Conservation (phyloP, 768 basidiomycete genomes). For the Favolaschia claudopus region DNA sequence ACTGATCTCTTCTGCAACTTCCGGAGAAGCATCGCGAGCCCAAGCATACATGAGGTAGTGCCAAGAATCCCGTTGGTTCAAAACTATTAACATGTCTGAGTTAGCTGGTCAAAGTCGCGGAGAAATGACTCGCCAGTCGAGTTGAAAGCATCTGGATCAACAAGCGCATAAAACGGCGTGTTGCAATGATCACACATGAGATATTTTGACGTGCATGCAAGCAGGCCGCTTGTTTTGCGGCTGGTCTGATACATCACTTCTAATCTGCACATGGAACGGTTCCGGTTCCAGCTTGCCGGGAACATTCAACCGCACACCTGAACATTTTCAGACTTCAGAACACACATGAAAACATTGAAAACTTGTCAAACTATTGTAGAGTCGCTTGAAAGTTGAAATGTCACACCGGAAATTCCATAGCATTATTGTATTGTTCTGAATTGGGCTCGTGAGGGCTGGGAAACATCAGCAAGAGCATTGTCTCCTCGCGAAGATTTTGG, state of each 20-base stretch:
- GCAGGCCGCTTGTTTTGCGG: constrained; percentile 26
- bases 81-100: background rate
- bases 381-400: constrained; percentile 10
- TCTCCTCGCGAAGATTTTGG: constrained; percentile 29
- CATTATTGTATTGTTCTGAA: constrained; percentile 19
- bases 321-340: background rate
- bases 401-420: constrained; percentile 18
- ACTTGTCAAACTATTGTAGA: constrained; percentile 16
- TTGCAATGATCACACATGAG: constrained; percentile 2
- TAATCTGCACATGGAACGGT: constrained; percentile 12
- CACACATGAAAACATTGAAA: background rate
- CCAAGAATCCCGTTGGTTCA: background rate
- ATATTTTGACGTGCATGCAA: background rate
- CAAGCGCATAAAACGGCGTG: background rate
- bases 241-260: constrained; percentile 26
- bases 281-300: background rate
- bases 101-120: background rate
- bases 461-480: constrained; percentile 27
- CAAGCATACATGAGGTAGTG: background rate
- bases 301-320: background rate
- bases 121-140: background rate
- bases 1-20: constrained; percentile 12
- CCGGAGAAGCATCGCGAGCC: background rate
- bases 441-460: constrained; percentile 33
- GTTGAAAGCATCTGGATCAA: background rate